Base-by-base conservation (phyloP, 169 alveolate species). In the Plasmodium ovale region DNA sequence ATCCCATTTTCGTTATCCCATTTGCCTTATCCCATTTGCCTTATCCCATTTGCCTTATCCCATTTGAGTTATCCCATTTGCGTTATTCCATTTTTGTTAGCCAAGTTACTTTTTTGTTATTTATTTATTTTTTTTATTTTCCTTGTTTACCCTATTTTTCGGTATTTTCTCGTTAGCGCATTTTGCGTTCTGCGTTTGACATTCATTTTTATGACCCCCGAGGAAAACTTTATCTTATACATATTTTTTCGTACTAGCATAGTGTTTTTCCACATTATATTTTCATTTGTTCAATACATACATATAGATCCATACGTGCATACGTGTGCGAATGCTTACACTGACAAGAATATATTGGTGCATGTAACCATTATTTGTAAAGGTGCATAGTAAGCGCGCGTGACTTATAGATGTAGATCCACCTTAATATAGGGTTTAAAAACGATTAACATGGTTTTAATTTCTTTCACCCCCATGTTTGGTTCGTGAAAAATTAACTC, bases 21-120 rank as follows among this genome's bases (percentile, higher is more conserved):
- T 44, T 44, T 44, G 56, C n/a, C 39, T 25, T 67, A 33, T 67
- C 19, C 31, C 6, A 19, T 51, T 27, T 25, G 14, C 25, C 33
- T 51, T n/a, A n/a, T 67, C 19, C 31, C 6, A 19, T 51, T 27
- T 25, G 14, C 25, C 33, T 51, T n/a, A n/a, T 67, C 19, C 31
- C 6, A 19, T 51, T 27, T 25, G 14, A 23, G 21, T 51, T n/a
- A n/a, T 67, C 19, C 31, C 6, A 19, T 51, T 27, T 25, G 14
- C 25, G 21, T 58, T 47, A 21, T 37, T 16, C 35, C 44, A 31
- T 16, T 37, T 68, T 47, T 42, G 51, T 42, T 65, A 23, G 0
- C 70, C 44, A 35, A 3, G 70, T 21, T 59, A n/a, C 70, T 33
- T 67, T 67, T 67, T 33, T 67, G 37, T 33, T 39, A 23, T 49